phyloP scores from a whole-genome alignment of 257 asterid genomes.

The Plectranthus barbatus region DNA sequence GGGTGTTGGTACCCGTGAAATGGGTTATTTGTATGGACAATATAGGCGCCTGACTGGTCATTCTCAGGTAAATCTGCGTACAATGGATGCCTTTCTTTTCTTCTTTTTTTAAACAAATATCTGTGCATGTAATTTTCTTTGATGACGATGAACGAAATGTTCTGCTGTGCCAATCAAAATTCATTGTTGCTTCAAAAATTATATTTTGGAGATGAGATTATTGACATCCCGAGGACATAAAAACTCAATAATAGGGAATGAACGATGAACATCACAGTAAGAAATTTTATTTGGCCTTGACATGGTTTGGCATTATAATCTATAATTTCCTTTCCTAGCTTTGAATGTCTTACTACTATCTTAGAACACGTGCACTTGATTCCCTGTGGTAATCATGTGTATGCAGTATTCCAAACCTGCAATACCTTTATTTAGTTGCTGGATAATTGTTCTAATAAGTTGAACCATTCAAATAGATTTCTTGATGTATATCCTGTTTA shows the following conservation, averaged over 20 bases:
- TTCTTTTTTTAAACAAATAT: neutral
- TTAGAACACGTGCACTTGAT: neutral
- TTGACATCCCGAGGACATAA: slow-evolving; percentile 2
- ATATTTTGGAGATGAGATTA: neutral
- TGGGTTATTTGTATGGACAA: slow-evolving; percentile 95
- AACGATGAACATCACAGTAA: neutral
- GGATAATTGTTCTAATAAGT: no score
- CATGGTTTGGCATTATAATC: neutral
- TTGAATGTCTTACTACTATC: neutral
- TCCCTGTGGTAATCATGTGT: neutral
- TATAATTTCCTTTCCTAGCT: neutral
- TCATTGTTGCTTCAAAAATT: neutral
- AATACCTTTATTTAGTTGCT: neutral
- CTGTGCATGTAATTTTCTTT: no score
- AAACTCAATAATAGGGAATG: neutral
- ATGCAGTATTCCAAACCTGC: neutral
- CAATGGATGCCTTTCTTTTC: neutral
- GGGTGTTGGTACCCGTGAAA: slow-evolving; percentile 97
- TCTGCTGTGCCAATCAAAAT: neutral
- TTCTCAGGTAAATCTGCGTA: slow-evolving; percentile 63
- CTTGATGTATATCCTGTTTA: neutral
- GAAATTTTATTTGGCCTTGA: neutral
- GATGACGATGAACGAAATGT: no score
- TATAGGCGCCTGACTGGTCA: slow-evolving; percentile 92
- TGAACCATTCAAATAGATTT: neutral